Base-by-base conservation (phyloP, 2,329 filamentous ascomycete species). In the Neodidymelliopsis sp. region DNA sequence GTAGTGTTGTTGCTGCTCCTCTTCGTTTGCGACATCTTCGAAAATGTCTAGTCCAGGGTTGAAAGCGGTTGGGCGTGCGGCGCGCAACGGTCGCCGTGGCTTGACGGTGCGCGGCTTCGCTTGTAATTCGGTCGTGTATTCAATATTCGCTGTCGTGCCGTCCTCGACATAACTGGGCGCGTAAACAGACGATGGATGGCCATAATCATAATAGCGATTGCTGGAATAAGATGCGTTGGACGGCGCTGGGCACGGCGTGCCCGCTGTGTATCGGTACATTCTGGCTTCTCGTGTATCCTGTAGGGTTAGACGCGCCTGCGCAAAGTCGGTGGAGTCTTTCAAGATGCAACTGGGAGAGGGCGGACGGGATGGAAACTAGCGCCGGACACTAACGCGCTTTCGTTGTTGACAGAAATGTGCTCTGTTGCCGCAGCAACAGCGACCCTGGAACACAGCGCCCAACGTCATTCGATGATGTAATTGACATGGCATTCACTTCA, bases 41-140 rank as follows among this genome's bases (percentile, higher is more conserved):
- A 72, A 73, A 20, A 73, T 73, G 29, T 74, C 69, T 23, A 69
- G 41, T 8, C 62, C 46, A 2, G 69, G 66, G 39, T 71, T 66
- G 59, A 72, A 71, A 2, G 61, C 28, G n/a, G 58, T 36, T 40
- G 62, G 67, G 44, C 60, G 63, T 47, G 60, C 49, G 36, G 53
- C 60, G 47, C 69, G 67, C 46, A 60, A 53, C 9, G 70, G 67
- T 51, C 70, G 60, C 39, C 70, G 60, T 6, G 71, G 72, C 45
- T 69, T 74, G 28, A 59, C 63, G 28, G 67, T 62, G 29, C 60
- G 54, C 18, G 67, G 35, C 10, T 56, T 55, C 6, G 67, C 42
- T 42, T 71, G 62, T 24, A 73, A 22, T 37, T 72, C 68, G 25
- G 66, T 72, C 10, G 72, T 74, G 53, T 72, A 74, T 44, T 75